phyloP scores from a whole-genome alignment of 495 filamentous ascomycete genomes.

The Penicillium arizonense region DNA sequence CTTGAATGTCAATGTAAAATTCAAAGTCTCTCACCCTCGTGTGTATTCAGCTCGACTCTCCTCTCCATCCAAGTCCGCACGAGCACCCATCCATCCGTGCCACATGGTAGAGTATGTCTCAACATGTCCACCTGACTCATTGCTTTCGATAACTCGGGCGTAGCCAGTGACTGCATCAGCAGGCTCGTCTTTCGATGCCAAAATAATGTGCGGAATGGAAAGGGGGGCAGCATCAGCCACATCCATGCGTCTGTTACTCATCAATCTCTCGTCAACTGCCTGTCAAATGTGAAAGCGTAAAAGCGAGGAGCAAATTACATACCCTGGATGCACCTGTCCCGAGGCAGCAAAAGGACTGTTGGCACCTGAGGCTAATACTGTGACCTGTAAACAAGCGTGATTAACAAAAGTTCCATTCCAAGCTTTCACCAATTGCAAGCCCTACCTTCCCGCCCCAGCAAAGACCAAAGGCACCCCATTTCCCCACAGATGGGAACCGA shows the following conservation, averaged over 20 bases:
- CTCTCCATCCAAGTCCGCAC: constrained; percentile 52
- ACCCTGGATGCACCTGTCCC: constrained; percentile 52
- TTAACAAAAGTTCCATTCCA: not conserved
- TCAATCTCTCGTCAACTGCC: not conserved
- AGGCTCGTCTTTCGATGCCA: constrained; percentile 55
- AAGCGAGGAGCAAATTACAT: constrained; percentile 4
- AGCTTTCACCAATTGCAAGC: not conserved
- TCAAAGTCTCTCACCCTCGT: constrained; percentile 45
- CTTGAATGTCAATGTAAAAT: not conserved
- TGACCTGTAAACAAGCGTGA: constrained; percentile 25
- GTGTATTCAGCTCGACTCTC: constrained; percentile 49
- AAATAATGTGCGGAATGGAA: constrained; percentile 51
- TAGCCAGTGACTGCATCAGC: constrained; percentile 40
- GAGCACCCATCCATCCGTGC: constrained; percentile 65
- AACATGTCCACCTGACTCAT: constrained; percentile 38
- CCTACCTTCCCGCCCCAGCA: constrained; percentile 52
- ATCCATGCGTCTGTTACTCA: constrained; percentile 31
- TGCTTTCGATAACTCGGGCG: constrained; percentile 32
- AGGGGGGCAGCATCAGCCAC: constrained; percentile 42
- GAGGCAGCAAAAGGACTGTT: constrained; percentile 45
- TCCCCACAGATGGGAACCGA: constrained; percentile 31
- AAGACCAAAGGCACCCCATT: constrained; percentile 44
- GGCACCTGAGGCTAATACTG: constrained; percentile 37
- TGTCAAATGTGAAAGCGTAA: too few relatives aligned
- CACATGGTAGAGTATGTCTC: constrained; percentile 53